Base-by-base conservation (phyloP, 345 rosid genomes). In the Lepidium africanum region DNA sequence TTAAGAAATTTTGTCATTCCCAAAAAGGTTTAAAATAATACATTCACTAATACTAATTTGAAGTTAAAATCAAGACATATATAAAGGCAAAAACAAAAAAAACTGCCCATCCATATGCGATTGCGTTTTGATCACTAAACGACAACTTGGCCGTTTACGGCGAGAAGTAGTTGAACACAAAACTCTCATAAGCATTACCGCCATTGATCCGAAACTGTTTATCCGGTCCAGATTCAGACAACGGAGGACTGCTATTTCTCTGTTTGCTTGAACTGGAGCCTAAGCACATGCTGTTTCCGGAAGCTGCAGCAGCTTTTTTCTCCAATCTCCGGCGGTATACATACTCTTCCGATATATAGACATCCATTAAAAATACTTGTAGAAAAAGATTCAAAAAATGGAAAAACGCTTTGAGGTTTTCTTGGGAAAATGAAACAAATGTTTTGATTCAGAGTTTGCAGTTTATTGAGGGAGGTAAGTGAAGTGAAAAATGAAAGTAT, bases 311-410 rank as follows among this genome's bases (percentile, higher is more conserved):
- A 5, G 78, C 78, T 73, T 25, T 25, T 59, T 77, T 85, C 75
- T 86, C 96, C 15, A 46, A 73, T 75, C 91, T 76, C 61, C 90
- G 78, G 67, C 71, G 71, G 16, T 51, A 52, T 48, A 82, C 78
- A 69, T 87, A 90, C 77, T 90, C 96, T 59, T 87, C 88, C 9
- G 88, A 82, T 73, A 90, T 84, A 70, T 64, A 87, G 13, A 87
- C 86, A 65, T 87, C 88, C 87, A 87, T 80, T 36, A 3, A 4
- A 15, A 23, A 47, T 23, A 47, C n/a, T 12, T 0, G 38, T 56
- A 3, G 7, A 10, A 17, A 53, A 9, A 5, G 63, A 61, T 10
- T 3, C 27, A 46, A 56, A 25, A 37, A 72, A 45, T 19, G 14
- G 21, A 9, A 49, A 58, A 47, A 58, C 30, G 0, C 13, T 66